Conservation (phyloP, 306 rosid species). For the Citrullus mucosospermus region DNA sequence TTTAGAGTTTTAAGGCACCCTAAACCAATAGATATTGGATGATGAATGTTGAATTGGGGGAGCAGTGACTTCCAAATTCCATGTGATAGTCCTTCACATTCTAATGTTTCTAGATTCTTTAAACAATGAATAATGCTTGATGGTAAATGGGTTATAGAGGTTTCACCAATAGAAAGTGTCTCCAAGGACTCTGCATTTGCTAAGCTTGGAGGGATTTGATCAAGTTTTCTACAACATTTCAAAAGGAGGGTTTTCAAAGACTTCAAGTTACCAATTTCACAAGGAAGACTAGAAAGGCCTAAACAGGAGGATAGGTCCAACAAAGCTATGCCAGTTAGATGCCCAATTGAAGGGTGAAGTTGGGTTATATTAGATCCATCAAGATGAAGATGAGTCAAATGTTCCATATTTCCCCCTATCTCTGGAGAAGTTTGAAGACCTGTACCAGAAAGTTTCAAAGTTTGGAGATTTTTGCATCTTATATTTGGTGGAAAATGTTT, state of each 20-base stretch:
- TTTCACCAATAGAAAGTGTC: neutral
- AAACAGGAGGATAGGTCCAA: conserved; percentile 7
- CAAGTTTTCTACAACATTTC: neutral
- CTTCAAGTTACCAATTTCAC: neutral
- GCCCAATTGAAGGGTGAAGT: conserved; percentile 2
- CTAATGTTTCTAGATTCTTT: neutral
- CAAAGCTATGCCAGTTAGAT: neutral
- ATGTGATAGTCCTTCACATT: neutral
- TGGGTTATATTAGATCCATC: conserved; percentile 1
- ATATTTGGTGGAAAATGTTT: neutral
- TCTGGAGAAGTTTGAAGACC: conserved; percentile 7
- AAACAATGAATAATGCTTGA: neutral
- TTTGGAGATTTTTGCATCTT: neutral
- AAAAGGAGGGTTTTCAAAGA: conserved; percentile 9
- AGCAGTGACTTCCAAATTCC: neutral
- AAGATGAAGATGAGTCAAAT: conserved; percentile 7
- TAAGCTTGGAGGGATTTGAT: neutral
- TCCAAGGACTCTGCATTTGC: neutral
- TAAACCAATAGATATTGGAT: neutral
- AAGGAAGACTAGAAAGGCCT: conserved; percentile 4
- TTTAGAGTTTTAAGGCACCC: neutral
- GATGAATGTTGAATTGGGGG: neutral
- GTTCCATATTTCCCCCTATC: conserved; percentile 1
- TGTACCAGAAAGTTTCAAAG: neutral
- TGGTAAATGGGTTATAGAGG: neutral